Evolutionary conservation across 345 rosid genomes (phyloP), one percentile per base, ranked within the genome.

Genomic region (Bretschneidera sinensis): DNA sequence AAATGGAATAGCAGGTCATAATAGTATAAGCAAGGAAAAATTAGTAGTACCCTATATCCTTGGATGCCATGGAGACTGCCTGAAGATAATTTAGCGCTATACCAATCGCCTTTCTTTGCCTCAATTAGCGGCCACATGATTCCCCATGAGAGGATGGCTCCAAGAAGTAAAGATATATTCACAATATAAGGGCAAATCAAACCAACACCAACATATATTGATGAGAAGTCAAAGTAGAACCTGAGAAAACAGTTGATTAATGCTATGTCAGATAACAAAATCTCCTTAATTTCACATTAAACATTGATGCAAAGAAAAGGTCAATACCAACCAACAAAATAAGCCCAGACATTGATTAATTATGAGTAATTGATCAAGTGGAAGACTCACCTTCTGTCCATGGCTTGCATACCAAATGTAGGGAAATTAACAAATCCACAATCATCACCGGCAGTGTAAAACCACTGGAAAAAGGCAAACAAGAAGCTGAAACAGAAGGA

Each of bases 131-230:
- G 98, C 98, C 98, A 86, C 95, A 92, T 78, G 55, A 85, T 22
- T 61, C 85, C 95, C 95, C 96, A 92, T 1, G 98, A 92, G 61
- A 92, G 17, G 52, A 85, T 70, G 19, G 95, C 90, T 28, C 98
- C 98, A 55, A 88, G 15, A 16, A 91, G 83, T 70, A 91, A 68
- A 51, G 98, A 91, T 11, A 85, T 63, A 61, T 88, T 91, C 31
- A 91, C 89, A 72, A 91, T 84, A 69, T 86, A 82, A 22, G 98
- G 96, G 63, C 96, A 91, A 14, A 91, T 88, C 95, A 91, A 85
- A 18, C 98, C 98, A 25, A 86, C 96, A 11, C 98, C 98, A 20
- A 92, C 85, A 56, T 92, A 91, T 20, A 96, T 91, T 17, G 92
- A 64, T 48, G 96, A 91, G 69, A 91, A 88, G 71, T 91, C 98